Base-by-base conservation (phyloP, 805 yeast genomes). In the Ogataea pignaliae region DNA sequence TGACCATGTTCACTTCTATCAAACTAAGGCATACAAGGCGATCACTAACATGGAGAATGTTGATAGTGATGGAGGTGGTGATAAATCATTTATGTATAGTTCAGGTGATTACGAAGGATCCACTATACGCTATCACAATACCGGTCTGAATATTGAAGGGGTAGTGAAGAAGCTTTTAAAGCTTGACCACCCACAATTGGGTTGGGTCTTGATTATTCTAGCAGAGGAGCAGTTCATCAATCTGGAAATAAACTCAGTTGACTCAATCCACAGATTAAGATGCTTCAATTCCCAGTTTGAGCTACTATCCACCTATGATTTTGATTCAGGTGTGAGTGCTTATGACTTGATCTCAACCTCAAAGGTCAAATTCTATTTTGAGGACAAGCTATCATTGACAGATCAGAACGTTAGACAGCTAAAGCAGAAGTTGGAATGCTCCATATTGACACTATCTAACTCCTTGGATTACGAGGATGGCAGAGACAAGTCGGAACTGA, bases 391-490 rank as follows among this genome's bases (percentile, higher is more conserved):
- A 17, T 42, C 41, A 7, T 30, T 47, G 9, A 39, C 39, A 6
- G 45, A 45, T 2, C 37, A 50, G 8, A 44, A 42, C n/a, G 34
- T 45, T n/a, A 3, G 15, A 6, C 16, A 10, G 2, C 26, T 44
- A 14, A 30, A 40, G 3, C 13, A 34, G 1, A 34, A 29, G 17
- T 29, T 55, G 10, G 2, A 28, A 14, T 26, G 40, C 16, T 49
- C 57, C 10, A 39, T 56, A 11, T 15, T 57, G 7, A 45, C 51
- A 1, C 13, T 55, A 4, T 43, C 51, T 11, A 33, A 28, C n/a
- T 26, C 40, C 10, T 13, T 14, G 1, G 50, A 47, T 16, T 40
- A 39, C 5, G 39, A 40, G 6, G 50, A 43, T 15, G 42, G 41
- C 16, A 37, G 26, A n/a, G 35, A 34, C 4, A 36, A 40, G 2